Percentiles rank a stretch among this genome's conserved stretches.
Conservation (phyloP, 2,329 filamentous ascomycete species). For the Penicillium sp. region DNA sequence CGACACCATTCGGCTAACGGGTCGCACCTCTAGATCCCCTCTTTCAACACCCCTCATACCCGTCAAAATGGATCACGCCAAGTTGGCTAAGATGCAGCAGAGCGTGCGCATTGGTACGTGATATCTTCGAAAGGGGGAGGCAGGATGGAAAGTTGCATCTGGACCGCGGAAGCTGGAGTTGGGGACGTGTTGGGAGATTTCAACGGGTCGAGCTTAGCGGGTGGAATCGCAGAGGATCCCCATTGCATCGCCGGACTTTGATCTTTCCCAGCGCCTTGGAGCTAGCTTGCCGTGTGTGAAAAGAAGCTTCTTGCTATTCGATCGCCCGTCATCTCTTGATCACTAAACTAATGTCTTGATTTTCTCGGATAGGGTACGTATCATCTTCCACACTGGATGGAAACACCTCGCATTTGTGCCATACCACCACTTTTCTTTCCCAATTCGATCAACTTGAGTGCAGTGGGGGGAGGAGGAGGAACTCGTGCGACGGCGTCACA, state of each 20-base stretch:
- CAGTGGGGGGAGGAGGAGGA: no score
- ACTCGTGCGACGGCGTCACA: no score
- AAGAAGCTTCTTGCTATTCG: background rate
- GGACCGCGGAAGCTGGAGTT: background rate
- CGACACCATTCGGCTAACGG: conserved; percentile 15
- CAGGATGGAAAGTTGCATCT: background rate
- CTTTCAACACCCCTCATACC: conserved; percentile 19
- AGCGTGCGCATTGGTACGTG: conserved; percentile 66
- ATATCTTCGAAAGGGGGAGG: background rate
- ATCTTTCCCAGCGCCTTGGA: background rate
- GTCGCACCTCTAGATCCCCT: conserved; percentile 6
- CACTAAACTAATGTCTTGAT: background rate
- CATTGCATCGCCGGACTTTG: background rate
- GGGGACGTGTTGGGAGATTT: background rate
- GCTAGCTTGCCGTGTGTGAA: background rate
- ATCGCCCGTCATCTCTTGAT: background rate
- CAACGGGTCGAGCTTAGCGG: conserved; percentile 1
- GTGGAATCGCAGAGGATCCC: background rate
- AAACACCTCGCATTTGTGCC: conserved; percentile 1
- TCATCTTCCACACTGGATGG: conserved; percentile 1
- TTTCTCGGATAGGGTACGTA: conserved; percentile 25
- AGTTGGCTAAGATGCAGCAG: conserved; percentile 61
- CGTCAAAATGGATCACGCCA: conserved; percentile 59
- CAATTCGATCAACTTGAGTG: no score
- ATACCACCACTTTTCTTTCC: background rate